A percentile compares a stretch with the other conserved stretches of the same genome.
These are phyloP conservation scores for Talaromyces adpressus DNA, from an alignment of 495 filamentous ascomycete species.

Conservation along the genomic window DNA sequence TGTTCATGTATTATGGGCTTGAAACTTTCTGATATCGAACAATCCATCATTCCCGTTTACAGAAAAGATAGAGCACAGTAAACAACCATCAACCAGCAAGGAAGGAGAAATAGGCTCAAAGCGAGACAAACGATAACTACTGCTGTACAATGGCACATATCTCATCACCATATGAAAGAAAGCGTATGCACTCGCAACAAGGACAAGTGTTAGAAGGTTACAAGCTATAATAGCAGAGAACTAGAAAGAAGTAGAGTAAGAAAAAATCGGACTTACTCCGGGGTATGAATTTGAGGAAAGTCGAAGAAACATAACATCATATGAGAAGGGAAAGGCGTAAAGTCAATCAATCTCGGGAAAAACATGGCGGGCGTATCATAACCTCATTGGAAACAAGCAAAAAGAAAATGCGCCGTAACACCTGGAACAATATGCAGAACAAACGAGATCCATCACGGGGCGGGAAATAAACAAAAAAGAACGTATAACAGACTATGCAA, in stretches of 20 bases:
- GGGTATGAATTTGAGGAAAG: constrained; percentile 12
- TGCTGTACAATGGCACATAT: constrained; percentile 22
- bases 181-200: constrained; percentile 4
- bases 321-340: neutral
- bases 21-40: neutral
- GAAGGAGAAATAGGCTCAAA: constrained; percentile 5
- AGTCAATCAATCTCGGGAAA: constrained; percentile 22
- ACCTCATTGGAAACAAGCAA: constrained; percentile 13
- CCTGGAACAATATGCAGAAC: constrained; percentile 15
- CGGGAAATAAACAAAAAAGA: constrained; percentile 10
- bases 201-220: neutral
- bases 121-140: constrained; percentile 14
- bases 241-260: constrained; percentile 11
- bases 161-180: constrained; percentile 20
- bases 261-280: constrained; percentile 2
- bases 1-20: neutral
- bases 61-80: neutral
- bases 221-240: constrained; percentile 8
- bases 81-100: constrained; percentile 11
- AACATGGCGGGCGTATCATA: constrained; percentile 17
- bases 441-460: constrained; percentile 11
- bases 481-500: constrained; percentile 30
- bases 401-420: constrained; percentile 21
- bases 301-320: constrained; percentile 10
- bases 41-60: neutral